Base-by-base conservation (phyloP, 1,284 basidiomycete genomes). In the Heterobasidion parviporum region DNA sequence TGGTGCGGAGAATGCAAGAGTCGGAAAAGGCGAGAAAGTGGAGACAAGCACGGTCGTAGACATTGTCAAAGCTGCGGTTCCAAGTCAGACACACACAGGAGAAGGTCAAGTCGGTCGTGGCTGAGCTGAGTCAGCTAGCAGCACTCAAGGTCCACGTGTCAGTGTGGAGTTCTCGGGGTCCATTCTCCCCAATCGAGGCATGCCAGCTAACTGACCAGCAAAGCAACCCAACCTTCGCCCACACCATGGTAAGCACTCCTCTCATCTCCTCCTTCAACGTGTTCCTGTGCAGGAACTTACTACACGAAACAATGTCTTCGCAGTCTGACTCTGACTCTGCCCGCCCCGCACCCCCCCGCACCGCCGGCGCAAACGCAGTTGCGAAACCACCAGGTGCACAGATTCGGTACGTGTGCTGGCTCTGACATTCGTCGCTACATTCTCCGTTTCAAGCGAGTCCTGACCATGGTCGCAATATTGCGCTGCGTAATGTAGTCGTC, bases 371-470 rank as follows among this genome's bases (percentile, higher is more conserved):
- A n/a, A 60, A 56, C 54, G 75, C 74, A 50, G 79, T 87, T 56
- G 81, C 81, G 55, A 86, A 81, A 69, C 87, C 88, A 15, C 83
- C 85, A 63, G 87, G 86, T 65, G 83, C 85, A 61, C 85, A 88
- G 71, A 81, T 91, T 72, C 82, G 88, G 88, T 90, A 63, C 58
- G 83, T 74, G 33, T 47, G 26, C 46, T 20, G 18, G 46, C 9
- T n/a, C 4, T 48, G 26, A 10, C 4, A 10, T 15, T 35, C 41
- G 50, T 56, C 53, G 32, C 26, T 38, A 6, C 50, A 47, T 34
- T 45, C 46, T 49, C 51, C 55, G 33, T 54, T 33, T 46, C 43
- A 8, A 4, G 38, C 32, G 3, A n/a, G 32, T 35, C 15, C 47
- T 48, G 47, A 48, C 47, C 12, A 41, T n/a, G 5, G 7, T 45